These are phyloP conservation scores for Neophaeococcomyces mojaviensis DNA, from an alignment of 2,329 filamentous ascomycete genomes.

Conservation along the genomic window DNA sequence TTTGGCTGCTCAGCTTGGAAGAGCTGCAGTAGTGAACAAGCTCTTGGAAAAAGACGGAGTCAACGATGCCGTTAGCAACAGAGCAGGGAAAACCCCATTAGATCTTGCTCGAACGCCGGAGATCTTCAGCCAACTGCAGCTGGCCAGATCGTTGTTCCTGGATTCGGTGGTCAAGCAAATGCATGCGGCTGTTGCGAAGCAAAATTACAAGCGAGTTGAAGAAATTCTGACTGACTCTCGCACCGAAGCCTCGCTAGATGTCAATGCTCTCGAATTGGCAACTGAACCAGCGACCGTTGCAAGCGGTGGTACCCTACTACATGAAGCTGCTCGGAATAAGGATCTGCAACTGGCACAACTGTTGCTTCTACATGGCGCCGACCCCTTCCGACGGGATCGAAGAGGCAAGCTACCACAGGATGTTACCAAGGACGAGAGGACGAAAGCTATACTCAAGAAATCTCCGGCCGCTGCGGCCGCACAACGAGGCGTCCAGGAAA, in stretches of 20 bases:
- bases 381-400: constrained; percentile 89
- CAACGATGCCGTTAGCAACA: constrained; percentile 82
- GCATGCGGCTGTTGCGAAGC: constrained; percentile 64
- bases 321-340: constrained; percentile 83
- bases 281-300: constrained; percentile 71
- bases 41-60: constrained; percentile 74
- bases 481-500: constrained; percentile 92
- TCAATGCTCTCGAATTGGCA: constrained; percentile 83
- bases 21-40: constrained; percentile 70
- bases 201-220: constrained; percentile 71
- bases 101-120: constrained; percentile 87
- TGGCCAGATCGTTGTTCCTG: constrained; percentile 80
- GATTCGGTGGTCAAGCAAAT: constrained; percentile 79
- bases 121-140: constrained; percentile 90
- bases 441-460: constrained; percentile 79
- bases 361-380: constrained; percentile 84
- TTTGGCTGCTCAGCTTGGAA: constrained; percentile 74
- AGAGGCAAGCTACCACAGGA: constrained; percentile 95
- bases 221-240: constrained; percentile 75
- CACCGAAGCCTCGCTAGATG: constrained; percentile 78
- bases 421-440: constrained; percentile 89
- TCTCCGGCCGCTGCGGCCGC: constrained; percentile 91
- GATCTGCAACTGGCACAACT: constrained; percentile 84
- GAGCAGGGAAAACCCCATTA: constrained; percentile 73
- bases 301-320: constrained; percentile 81